Percentiles rank a stretch among this genome's conserved stretches.
Conservation (phyloP, 768 basidiomycete species). For the Vishniacozyma victoriae region DNA sequence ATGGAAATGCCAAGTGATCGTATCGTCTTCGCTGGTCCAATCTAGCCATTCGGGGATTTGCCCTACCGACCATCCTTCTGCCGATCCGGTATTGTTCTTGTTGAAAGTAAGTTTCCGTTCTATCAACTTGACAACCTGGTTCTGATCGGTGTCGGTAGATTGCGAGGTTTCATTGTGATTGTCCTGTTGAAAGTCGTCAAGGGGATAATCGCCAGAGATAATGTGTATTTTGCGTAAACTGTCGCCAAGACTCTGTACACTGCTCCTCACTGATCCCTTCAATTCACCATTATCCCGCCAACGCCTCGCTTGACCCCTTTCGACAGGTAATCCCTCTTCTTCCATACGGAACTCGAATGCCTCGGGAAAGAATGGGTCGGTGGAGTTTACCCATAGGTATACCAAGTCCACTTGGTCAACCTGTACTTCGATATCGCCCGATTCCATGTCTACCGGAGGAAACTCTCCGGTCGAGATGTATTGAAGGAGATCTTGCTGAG, state of each 20-base stretch:
- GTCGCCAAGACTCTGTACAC: conserved; percentile 10
- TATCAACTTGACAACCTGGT: background rate
- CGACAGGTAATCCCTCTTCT: conserved; percentile 12
- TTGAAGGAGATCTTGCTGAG: too few species aligned
- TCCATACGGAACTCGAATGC: conserved; percentile 10
- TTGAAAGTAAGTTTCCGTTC: background rate
- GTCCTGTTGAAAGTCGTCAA: background rate
- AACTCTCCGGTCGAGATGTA: too few species aligned
- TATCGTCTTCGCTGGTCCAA: conserved; percentile 5
- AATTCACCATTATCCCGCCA: conserved; percentile 42
- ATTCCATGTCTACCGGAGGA: too few species aligned
- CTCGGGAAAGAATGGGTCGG: conserved; percentile 21
- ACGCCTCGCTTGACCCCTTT: conserved; percentile 19
- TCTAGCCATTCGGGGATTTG: conserved; percentile 43
- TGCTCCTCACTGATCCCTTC: conserved; percentile 34
- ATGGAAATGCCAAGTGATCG: conserved; percentile 41
- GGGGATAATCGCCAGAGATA: conserved; percentile 31
- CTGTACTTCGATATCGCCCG: too few species aligned
- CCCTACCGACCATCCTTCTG: conserved; percentile 20
- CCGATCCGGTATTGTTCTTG: background rate
- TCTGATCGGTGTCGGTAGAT: background rate
- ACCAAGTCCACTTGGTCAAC: conserved; percentile 41
- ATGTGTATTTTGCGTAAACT: conserved; percentile 30
- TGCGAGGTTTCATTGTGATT: background rate
- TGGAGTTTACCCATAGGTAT: conserved; percentile 41